Percentiles rank a stretch among this genome's conserved stretches.
phyloP scores from a whole-genome alignment of 2,329 filamentous ascomycete genomes.

The Ascochyta fabae region DNA sequence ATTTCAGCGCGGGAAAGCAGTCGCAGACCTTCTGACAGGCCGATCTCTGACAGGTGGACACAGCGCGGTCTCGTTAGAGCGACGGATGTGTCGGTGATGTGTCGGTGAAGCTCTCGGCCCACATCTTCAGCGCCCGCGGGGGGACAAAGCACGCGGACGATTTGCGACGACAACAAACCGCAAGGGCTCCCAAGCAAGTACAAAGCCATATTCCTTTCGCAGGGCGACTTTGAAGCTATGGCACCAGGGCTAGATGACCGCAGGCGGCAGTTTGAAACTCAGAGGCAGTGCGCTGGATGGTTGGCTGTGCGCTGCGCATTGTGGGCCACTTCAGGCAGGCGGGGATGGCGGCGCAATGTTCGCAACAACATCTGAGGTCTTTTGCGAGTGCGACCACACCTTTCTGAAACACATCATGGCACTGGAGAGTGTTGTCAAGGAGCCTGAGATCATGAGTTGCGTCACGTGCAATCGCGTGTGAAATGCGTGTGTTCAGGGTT shows the following conservation, averaged over 20 bases:
- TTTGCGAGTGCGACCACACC: conserved; percentile 18
- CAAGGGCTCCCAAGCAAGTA: conserved; percentile 11
- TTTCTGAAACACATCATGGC: conserved; percentile 22
- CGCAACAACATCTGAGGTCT: conserved; percentile 25
- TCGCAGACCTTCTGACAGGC: conserved; percentile 30
- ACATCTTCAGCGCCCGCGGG: conserved; percentile 24
- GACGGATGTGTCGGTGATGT: conserved; percentile 36
- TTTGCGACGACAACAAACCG: conserved; percentile 20
- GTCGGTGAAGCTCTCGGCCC: conserved; percentile 43
- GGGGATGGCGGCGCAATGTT: conserved; percentile 23
- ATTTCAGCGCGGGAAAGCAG: conserved; percentile 21
- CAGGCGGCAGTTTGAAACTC: conserved; percentile 37
- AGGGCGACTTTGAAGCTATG: conserved; percentile 6
- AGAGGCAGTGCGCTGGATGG: conserved; percentile 32
- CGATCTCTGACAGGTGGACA: conserved; percentile 27
- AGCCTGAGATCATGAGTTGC: conserved; percentile 8
- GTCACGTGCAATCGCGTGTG: conserved; percentile 10
- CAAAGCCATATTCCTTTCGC: conserved; percentile 16
- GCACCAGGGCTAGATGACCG: conserved; percentile 21
- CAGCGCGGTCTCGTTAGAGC: conserved; percentile 23
- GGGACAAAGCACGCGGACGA: conserved; percentile 38
- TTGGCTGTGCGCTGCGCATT: conserved; percentile 37
- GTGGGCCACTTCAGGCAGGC: conserved; percentile 22
- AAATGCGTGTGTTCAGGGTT: conserved; percentile 4
- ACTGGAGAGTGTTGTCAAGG: conserved; percentile 19